Base-by-base conservation (phyloP, 805 yeast species). In the Candida tammaniensis region DNA sequence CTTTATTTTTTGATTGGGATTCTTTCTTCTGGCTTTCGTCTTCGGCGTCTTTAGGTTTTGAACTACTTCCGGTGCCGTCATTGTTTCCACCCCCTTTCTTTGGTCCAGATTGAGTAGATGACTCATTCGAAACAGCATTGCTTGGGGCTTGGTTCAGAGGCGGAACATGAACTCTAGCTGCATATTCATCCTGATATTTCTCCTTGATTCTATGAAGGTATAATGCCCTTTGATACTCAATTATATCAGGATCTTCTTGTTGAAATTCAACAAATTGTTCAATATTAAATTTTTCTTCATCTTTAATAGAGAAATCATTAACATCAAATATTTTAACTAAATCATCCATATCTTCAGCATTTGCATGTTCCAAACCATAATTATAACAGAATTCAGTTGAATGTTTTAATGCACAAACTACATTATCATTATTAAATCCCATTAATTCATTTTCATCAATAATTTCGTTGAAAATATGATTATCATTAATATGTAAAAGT, bases 321-420 rank as follows among this genome's bases (percentile, higher is more conserved):
- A 29, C 19, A 15, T 28, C 38, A 17, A 39, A 39, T 6, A 42
- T 26, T 29, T 33, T 34, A 24, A 33, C 36, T 8, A 31, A 22
- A 17, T 32, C 39, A 10, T 16, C 9, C 2, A 32, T 10, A 11
- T 17, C 31, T 3, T 12, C 21, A 7, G 21, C 19, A n/a, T 24
- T n/a, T 12, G 21, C 3, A 21, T 38, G 33, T 23, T 32, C 35
- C 12, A 31, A 19, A 12, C 66, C 68, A 35, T 54, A 63, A 1
- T 24, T 43, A 10, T 38, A 33, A 38, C 70, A 63, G 35, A 57
- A 62, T n/a, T 47, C 46, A 8, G 38, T 23, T 0, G 68, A 56
- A 15, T 36, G 39, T 24, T 52, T 42, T 28, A 62, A 30, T 3
- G 67, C 65, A 48, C 70, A 63, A 2, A 44, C 44, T 7, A 61